Conservation (phyloP, 208 protist species). For the Leishmania major region DNA sequence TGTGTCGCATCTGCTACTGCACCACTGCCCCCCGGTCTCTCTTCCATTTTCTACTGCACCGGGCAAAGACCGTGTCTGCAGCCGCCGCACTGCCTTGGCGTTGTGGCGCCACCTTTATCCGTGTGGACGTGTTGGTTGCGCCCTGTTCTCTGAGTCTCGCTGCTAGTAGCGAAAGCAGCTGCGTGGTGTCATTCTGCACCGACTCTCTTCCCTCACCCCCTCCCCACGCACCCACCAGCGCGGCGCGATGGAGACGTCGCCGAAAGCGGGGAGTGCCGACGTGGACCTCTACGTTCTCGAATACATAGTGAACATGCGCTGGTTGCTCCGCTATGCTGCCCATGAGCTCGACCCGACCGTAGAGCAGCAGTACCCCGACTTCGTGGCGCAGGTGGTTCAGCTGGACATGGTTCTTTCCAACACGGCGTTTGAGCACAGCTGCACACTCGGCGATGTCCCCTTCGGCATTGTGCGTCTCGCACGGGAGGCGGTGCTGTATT, state of each 20-base stretch:
- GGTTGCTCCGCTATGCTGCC: slow-evolving; percentile 53
- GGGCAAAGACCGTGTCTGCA: background rate
- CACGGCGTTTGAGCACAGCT: slow-evolving; percentile 28
- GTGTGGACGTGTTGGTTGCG: background rate
- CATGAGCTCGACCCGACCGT: slow-evolving; percentile 47
- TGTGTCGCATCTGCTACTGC: background rate
- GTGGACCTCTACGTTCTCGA: slow-evolving; percentile 57
- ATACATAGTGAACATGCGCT: slow-evolving; percentile 71
- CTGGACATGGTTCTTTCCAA: slow-evolving; percentile 28
- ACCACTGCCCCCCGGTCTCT: background rate
- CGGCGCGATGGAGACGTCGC: slow-evolving; percentile 11
- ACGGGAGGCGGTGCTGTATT: slow-evolving; percentile 53
- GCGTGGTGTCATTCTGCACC: background rate
- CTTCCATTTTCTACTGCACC: background rate
- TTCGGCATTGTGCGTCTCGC: slow-evolving; percentile 47
- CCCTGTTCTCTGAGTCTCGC: background rate
- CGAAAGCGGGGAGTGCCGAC: background rate
- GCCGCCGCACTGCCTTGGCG: background rate
- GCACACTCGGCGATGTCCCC: slow-evolving; percentile 43
- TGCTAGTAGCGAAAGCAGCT: background rate
- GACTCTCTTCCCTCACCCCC: background rate
- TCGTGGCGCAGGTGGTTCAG: slow-evolving; percentile 25
- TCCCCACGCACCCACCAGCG: background rate
- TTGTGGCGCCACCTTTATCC: background rate
- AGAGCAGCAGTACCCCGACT: slow-evolving; percentile 48